A percentile compares a stretch with the other conserved stretches of the same genome.
phyloP scores from a whole-genome alignment of 2,329 filamentous ascomycete species.

The Ophiobolus disseminans region DNA sequence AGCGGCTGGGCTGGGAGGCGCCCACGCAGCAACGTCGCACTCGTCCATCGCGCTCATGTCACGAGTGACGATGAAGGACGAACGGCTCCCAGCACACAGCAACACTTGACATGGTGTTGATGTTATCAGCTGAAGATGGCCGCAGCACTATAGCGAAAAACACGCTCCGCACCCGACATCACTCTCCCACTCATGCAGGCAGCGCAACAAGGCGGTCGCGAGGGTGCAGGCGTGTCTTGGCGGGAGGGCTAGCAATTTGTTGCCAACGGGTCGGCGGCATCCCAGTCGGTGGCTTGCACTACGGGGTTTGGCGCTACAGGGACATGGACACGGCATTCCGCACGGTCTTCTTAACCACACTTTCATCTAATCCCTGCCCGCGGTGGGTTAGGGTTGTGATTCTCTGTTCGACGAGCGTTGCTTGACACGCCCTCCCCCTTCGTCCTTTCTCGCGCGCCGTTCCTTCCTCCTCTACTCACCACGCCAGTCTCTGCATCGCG shows the following conservation, averaged over 20 bases:
- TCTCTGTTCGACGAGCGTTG: neutral
- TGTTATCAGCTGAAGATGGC: too few relatives aligned
- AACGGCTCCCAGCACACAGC: too few relatives aligned
- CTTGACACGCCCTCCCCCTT: conserved; percentile 32
- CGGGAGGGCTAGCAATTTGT: conserved; percentile 24
- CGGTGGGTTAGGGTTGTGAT: conserved; percentile 27
- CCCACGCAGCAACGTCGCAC: neutral
- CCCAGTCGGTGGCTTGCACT: conserved; percentile 16
- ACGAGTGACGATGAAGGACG: conserved; percentile 2
- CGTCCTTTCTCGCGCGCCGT: conserved; percentile 27
- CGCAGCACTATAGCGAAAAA: too few relatives aligned
- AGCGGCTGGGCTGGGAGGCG: conserved; percentile 6
- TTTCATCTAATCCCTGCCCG: neutral
- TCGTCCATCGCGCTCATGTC: neutral
- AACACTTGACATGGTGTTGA: too few relatives aligned
- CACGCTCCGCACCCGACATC: too few relatives aligned
- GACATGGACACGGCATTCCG: conserved; percentile 1
- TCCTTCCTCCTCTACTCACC: conserved; percentile 30
- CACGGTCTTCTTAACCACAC: conserved; percentile 12
- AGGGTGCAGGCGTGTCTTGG: conserved; percentile 1
- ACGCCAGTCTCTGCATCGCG: conserved; percentile 23
- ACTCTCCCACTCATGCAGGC: too few relatives aligned
- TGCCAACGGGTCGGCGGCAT: conserved; percentile 21
- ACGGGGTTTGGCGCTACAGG: conserved; percentile 5
- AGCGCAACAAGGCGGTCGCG: conserved; percentile 17